Evolutionary conservation across 1,284 basidiomycete species (phyloP).

Genomic region (Ceratobasidium theobromae): DNA sequence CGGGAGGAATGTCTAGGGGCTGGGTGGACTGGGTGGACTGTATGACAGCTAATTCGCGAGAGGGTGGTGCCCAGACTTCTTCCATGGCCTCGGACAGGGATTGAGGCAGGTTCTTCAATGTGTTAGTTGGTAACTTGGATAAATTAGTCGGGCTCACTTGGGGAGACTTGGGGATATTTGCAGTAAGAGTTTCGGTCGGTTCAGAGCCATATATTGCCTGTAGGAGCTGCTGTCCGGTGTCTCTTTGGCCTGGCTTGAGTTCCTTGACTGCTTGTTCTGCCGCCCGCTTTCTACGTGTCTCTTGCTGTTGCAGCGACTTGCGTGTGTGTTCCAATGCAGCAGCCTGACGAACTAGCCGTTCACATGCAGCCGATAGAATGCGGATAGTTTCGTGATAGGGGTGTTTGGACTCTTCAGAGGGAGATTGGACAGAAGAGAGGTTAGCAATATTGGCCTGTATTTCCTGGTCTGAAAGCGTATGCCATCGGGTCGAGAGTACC

Average conservation of each 20-base stretch:
- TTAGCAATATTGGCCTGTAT: slow-evolving; percentile 61
- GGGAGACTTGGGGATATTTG: slow-evolving; percentile 7
- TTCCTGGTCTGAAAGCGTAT: slow-evolving; percentile 53
- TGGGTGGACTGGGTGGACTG: background rate
- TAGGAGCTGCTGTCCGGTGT: slow-evolving; percentile 64
- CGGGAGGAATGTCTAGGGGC: slow-evolving; percentile 29
- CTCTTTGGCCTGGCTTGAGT: slow-evolving; percentile 60
- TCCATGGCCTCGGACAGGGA: slow-evolving; percentile 70
- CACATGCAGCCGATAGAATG: slow-evolving; percentile 64
- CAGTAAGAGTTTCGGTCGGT: slow-evolving; percentile 19
- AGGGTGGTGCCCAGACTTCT: slow-evolving; percentile 44
- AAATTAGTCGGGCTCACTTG: slow-evolving; percentile 19
- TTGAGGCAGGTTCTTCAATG: slow-evolving; percentile 58
- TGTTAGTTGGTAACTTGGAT: slow-evolving; percentile 24
- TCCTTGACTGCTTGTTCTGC: slow-evolving; percentile 64
- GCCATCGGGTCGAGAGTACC: slow-evolving; percentile 36
- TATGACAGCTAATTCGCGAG: slow-evolving; percentile 1
- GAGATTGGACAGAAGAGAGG: slow-evolving; percentile 39
- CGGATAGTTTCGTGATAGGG: slow-evolving; percentile 68
- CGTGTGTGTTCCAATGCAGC: slow-evolving; percentile 43
- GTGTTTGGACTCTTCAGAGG: slow-evolving; percentile 48
- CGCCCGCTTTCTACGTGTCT: slow-evolving; percentile 55
- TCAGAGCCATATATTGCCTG: slow-evolving; percentile 52
- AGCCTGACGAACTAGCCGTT: slow-evolving; percentile 38
- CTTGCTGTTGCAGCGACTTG: slow-evolving; percentile 52